A percentile compares a stretch with the other conserved stretches of the same genome.
Evolutionary conservation across 163 green algal genomes (phyloP).

Genomic region (Coccomyxa subellipsoidea): DNA sequence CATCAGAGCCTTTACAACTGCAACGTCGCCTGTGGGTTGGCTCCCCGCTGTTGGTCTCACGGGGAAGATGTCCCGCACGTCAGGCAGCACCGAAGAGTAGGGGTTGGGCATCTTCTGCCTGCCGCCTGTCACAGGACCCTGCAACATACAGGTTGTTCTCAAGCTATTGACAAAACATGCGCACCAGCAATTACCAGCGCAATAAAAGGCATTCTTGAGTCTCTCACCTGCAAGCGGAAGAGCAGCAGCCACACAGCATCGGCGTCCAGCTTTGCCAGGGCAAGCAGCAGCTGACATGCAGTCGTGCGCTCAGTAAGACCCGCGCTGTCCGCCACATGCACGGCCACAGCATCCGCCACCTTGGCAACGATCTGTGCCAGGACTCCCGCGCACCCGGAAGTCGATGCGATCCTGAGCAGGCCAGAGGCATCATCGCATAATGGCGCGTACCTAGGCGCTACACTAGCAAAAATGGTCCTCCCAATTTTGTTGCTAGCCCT

Average conservation of each 20-base stretch:
- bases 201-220: not conserved
- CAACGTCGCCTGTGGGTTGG: not conserved
- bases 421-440: not conserved
- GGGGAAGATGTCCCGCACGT: not conserved
- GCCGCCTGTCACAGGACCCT: not conserved
- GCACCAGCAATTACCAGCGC: too few relatives aligned
- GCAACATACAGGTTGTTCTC: not conserved
- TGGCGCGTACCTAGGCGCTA: not conserved
- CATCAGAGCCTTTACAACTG: not conserved
- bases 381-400: slow-evolving; percentile 1
- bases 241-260: slow-evolving; percentile 43
- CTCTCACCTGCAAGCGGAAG: not conserved
- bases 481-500: too few relatives aligned
- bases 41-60: not conserved
- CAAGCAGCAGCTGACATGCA: slow-evolving; percentile 30
- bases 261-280: slow-evolving; percentile 31
- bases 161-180: too few relatives aligned
- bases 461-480: too few relatives aligned
- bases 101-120: not conserved
- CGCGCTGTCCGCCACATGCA: slow-evolving; percentile 22
- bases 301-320: slow-evolving; percentile 17
- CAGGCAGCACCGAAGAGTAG: not conserved
- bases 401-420: not conserved
- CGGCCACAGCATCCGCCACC: slow-evolving; percentile 16
- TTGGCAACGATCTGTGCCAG: slow-evolving; percentile 13